These are phyloP conservation scores for Aegilops tauschii DNA, from an alignment of 176 grass and related monocot genomes.

Conservation along the genomic window DNA sequence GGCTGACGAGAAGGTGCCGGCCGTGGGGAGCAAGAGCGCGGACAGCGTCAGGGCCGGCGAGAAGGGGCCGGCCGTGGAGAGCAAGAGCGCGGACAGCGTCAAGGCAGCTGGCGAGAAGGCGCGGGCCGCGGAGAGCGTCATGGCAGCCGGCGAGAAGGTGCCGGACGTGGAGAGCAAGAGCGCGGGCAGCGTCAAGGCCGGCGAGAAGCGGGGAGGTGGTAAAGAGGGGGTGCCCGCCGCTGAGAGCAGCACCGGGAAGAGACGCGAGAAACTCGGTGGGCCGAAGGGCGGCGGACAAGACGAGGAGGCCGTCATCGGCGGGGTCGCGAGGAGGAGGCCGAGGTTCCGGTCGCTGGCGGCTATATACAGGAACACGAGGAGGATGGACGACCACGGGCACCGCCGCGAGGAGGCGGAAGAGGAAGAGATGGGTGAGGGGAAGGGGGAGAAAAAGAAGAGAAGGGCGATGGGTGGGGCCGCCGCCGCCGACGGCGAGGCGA, in stretches of 20 bases:
- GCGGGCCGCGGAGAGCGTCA: not conserved
- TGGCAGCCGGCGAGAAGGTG: no score
- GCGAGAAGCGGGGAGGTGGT: not conserved
- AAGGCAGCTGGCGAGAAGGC: not conserved
- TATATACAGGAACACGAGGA: constrained; percentile 27
- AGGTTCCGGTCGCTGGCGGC: constrained; percentile 43
- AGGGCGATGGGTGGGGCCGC: not conserved
- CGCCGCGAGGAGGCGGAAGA: not conserved
- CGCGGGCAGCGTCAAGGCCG: not conserved
- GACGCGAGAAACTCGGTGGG: not conserved
- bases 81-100: no score
- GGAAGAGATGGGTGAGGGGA: not conserved
- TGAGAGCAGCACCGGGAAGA: not conserved
- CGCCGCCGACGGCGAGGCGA: not conserved
- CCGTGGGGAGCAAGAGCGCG: constrained; percentile 9
- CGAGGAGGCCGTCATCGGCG: constrained; percentile 11
- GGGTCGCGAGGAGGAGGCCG: constrained; percentile 14
- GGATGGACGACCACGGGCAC: not conserved
- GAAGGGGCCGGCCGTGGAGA: no score
- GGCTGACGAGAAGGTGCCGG: no score
- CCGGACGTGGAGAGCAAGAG: not conserved
- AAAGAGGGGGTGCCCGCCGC: not conserved
- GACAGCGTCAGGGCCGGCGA: not conserved
- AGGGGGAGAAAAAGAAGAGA: not conserved
- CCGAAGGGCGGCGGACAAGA: not conserved